Percentiles rank a stretch among this genome's conserved stretches.
These are phyloP conservation scores for Pythium brassicae DNA, from an alignment of 352 stramenopile species.

Conservation along the genomic window DNA sequence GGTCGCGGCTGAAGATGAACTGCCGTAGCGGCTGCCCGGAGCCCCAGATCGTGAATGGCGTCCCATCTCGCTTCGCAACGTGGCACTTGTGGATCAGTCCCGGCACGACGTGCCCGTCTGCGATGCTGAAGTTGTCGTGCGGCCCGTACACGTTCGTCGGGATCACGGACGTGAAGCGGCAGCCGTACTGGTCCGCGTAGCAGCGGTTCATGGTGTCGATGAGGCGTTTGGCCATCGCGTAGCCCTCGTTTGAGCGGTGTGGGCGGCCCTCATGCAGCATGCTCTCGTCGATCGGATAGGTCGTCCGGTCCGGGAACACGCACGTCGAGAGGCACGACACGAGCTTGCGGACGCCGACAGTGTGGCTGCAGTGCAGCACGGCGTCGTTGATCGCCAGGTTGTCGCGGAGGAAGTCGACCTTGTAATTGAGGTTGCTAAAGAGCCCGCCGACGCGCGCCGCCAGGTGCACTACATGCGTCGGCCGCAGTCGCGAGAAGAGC, in stretches of 20 bases:
- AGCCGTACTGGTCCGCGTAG: slow-evolving; percentile 95
- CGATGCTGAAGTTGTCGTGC: slow-evolving; percentile 97
- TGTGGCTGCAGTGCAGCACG: slow-evolving; percentile 94
- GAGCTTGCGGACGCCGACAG: slow-evolving; percentile 89
- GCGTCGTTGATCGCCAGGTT: slow-evolving; percentile 99
- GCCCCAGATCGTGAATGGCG: slow-evolving; percentile 94
- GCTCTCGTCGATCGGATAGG: slow-evolving; percentile 97
- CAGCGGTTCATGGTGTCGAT: slow-evolving; percentile 98
- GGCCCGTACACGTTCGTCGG: slow-evolving; percentile 99
- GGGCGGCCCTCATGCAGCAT: slow-evolving; percentile 92
- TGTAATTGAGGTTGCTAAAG: slow-evolving; percentile 77
- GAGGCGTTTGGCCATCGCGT: slow-evolving; percentile 98
- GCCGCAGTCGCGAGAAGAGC: slow-evolving; percentile 93
- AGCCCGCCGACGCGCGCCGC: slow-evolving; percentile 93
- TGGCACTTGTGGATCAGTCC: slow-evolving; percentile 99
- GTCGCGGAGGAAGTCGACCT: slow-evolving; percentile 98
- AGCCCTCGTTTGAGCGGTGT: slow-evolving; percentile 88
- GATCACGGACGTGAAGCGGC: slow-evolving; percentile 98
- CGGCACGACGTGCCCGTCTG: slow-evolving; percentile 97
- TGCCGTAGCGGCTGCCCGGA: slow-evolving; percentile 93
- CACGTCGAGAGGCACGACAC: slow-evolving; percentile 98
- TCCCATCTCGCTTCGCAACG: slow-evolving; percentile 89
- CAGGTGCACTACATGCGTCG: slow-evolving; percentile 98
- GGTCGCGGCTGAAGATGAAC: slow-evolving; percentile 97
- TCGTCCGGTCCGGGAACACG: slow-evolving; percentile 98